Evolutionary conservation across 768 basidiomycete genomes (phyloP).

Genomic region (Leccinum olivaceopallidum): DNA sequence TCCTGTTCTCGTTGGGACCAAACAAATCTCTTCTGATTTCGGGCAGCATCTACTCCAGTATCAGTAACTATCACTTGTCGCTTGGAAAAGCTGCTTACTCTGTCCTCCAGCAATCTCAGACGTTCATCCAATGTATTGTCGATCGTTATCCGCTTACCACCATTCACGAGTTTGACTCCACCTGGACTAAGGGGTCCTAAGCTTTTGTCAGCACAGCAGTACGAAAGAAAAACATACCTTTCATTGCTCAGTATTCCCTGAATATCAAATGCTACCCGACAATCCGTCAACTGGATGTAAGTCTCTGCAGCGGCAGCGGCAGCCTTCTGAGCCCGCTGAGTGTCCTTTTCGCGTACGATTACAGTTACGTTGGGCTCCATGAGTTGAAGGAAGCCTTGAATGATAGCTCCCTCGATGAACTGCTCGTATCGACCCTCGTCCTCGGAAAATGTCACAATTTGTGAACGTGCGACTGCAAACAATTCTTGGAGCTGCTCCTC

Average conservation of each 20-base stretch:
- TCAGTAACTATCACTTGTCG: background rate
- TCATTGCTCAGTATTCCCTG: constrained; percentile 65
- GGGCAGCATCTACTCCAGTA: constrained; percentile 82
- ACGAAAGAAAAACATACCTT: constrained; percentile 44
- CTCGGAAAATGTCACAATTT: constrained; percentile 60
- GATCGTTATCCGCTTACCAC: constrained; percentile 76
- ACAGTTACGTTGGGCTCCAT: constrained; percentile 75
- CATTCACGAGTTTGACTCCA: constrained; percentile 76
- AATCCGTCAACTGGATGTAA: constrained; percentile 81
- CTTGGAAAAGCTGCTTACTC: constrained; percentile 51
- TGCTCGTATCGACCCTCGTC: constrained; percentile 72
- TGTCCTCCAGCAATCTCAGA: constrained; percentile 83
- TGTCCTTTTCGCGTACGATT: constrained; percentile 67
- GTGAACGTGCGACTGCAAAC: constrained; percentile 69
- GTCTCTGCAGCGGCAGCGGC: constrained; percentile 58
- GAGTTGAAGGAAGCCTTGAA: constrained; percentile 83
- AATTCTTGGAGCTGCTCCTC: constrained; percentile 92
- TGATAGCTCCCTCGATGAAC: constrained; percentile 81
- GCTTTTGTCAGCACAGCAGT: background rate
- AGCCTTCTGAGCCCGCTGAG: constrained; percentile 59
- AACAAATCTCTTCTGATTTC: constrained; percentile 91
- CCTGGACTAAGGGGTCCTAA: constrained; percentile 59
- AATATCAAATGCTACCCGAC: constrained; percentile 56
- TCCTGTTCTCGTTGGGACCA: constrained; percentile 88
- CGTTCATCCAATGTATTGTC: constrained; percentile 96